Evolutionary conservation across 441 rosid genomes (phyloP), one percentile per base, ranked within the genome.

Genomic region (Geranium incanum): DNA sequence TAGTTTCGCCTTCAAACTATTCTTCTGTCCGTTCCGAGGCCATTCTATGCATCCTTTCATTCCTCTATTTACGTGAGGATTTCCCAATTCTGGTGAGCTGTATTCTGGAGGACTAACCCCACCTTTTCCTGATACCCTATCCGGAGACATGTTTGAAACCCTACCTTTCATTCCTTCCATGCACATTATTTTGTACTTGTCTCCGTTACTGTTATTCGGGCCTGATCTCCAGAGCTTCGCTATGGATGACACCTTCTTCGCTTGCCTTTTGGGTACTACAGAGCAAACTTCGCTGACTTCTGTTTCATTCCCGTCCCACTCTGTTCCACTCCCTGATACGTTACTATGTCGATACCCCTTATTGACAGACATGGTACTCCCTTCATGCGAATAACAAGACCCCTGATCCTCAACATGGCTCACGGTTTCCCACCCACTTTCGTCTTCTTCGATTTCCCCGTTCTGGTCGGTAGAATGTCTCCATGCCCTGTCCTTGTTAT

Each of bases 1-100:
- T 63, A 94, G 97, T 85, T 87, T 92, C 6, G 97, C 89, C 86
- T 92, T 94, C 62, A 55, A 55, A 55, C 62, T 90, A 71, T 79
- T 77, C 86, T 88, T 95, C 77, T 92, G 97, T 5, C 83, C 78
- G 7, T 86, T 90, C 3, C 94, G 88, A 19, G 96, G 91, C 97
- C 97, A 95, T 67, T 95, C 99, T 19, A 95, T 92, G 88, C 97
- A 92, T 37, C 99, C 97, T 77, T 92, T 92, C 93, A 86, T 89
- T 63, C 96, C 97, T 66, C 86, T 81, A 57, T 83, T 80, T 69
- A 89, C 71, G 73, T 85, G 91, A 70, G 90, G 87, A 74, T 88
- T 83, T 69, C 85, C 87, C 0, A 86, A 80, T 63, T 95, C 97
- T 0, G 97, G 96, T 0, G 96, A 89, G 76, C 92, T 92, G 69